Conservation (phyloP, 2,329 filamentous ascomycete species). For the Calonectria pauciramosa region DNA sequence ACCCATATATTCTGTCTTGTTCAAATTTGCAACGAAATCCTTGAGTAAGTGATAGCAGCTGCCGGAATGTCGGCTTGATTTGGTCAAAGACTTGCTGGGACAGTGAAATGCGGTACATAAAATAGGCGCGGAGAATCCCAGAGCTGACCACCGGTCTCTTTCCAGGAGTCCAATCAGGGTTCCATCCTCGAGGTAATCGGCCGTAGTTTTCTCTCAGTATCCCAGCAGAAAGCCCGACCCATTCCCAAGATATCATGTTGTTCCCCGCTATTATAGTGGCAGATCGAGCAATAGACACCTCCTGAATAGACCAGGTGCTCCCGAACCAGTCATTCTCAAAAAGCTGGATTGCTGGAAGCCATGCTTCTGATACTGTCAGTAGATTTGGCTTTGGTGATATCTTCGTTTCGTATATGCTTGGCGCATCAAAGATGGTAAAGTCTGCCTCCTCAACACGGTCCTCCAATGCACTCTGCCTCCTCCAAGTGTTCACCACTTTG, state of each 20-base stretch:
- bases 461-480: background rate
- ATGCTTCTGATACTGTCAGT: background rate
- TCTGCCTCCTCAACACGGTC: background rate
- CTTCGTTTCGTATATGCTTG: background rate
- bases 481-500: constrained; percentile 8
- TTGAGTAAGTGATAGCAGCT: background rate
- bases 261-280: background rate
- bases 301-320: constrained; percentile 16
- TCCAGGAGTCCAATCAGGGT: background rate
- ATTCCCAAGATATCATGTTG: background rate
- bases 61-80: background rate
- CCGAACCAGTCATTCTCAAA: constrained; percentile 10
- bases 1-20: background rate
- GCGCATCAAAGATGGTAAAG: background rate
- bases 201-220: constrained; percentile 14
- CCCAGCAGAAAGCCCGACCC: constrained; percentile 7
- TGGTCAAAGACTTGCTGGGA: constrained; percentile 3
- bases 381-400: background rate
- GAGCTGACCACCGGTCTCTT: background rate
- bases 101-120: constrained; percentile 18
- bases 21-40: background rate
- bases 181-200: background rate
- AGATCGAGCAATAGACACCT: background rate
- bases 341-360: background rate
- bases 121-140: constrained; percentile 12